Percentiles rank a stretch among this genome's conserved stretches.
These are phyloP conservation scores for Pleurozium schreberi DNA, from an alignment of 225 moss, liverwort and hornwort genomes.

Conservation along the genomic window DNA sequence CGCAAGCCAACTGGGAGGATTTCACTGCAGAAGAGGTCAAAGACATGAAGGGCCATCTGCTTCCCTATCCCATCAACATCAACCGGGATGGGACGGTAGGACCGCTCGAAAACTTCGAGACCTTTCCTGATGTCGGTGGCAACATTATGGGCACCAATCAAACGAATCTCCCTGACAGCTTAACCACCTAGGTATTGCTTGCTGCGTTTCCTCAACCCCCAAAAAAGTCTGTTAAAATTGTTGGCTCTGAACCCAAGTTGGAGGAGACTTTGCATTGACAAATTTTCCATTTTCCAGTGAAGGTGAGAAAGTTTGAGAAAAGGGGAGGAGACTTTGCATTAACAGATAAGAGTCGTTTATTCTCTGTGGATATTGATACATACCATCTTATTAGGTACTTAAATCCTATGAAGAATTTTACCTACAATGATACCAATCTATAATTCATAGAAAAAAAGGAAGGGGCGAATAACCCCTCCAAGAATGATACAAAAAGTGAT, in stretches of 20 bases:
- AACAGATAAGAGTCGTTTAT: neutral
- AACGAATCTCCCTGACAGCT: constrained; percentile 47
- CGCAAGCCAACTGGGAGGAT: constrained; percentile 50
- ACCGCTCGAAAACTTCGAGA: constrained; percentile 1
- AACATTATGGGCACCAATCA: constrained; percentile 40
- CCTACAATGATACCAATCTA: neutral
- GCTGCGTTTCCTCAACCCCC: neutral
- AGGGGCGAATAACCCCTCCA: neutral
- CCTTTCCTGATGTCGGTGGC: constrained; percentile 78
- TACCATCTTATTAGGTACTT: neutral
- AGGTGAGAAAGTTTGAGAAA: neutral
- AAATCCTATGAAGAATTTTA: neutral
- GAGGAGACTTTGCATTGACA: neutral
- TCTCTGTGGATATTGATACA: neutral
- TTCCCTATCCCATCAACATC: constrained; percentile 58
- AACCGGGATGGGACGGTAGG: constrained; percentile 44
- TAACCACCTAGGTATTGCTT: constrained; percentile 9
- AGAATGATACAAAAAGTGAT: neutral
- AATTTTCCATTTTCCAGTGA: neutral
- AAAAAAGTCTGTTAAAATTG: no score
- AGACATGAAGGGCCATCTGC: constrained; percentile 53
- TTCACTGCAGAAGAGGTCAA: constrained; percentile 50
- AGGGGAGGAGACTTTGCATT: neutral
- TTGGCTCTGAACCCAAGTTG: no score
- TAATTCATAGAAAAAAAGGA: neutral